Conservation (phyloP, 495 filamentous ascomycete genomes). For the Pseudoneurospora amorphoporcata region DNA sequence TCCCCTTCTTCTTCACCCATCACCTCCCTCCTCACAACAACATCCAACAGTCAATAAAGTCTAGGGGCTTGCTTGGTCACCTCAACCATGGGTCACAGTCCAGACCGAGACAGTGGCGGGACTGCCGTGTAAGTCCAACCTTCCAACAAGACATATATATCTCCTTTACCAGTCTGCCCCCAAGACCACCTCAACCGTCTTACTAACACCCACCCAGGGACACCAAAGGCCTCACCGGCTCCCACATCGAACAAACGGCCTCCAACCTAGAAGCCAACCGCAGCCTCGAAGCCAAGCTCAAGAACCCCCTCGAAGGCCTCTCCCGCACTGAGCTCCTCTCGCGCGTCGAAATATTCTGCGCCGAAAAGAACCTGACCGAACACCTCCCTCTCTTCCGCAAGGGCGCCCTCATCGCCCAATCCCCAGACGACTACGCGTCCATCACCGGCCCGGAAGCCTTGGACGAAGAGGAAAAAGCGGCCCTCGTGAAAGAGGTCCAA, state of each 20-base stretch:
- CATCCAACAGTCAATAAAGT: neutral
- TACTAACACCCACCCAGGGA: constrained; percentile 4
- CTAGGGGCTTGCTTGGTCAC: neutral
- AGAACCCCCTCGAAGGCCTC: constrained; percentile 50
- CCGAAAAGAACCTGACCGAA: constrained; percentile 39
- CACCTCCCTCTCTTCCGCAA: constrained; percentile 42
- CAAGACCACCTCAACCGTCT: neutral
- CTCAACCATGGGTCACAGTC: neutral
- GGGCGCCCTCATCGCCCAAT: constrained; percentile 58
- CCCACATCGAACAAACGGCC: constrained; percentile 25
- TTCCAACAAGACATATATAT: neutral
- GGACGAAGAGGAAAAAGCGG: constrained; percentile 40
- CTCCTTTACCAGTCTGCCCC: neutral
- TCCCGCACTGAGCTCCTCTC: constrained; percentile 40
- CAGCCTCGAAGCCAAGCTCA: constrained; percentile 38
- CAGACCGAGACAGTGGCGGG: neutral
- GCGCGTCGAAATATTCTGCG: constrained; percentile 46
- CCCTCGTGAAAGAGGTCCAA: constrained; percentile 45
- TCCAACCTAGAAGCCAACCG: constrained; percentile 31
- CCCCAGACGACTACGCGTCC: constrained; percentile 42
- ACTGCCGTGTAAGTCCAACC: neutral
- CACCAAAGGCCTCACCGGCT: constrained; percentile 22
- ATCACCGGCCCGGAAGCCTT: constrained; percentile 42
- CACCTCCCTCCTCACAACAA: neutral
- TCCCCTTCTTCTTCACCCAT: neutral